Conservation (phyloP, 139 green algal species). For the Nannochloris sp. region DNA sequence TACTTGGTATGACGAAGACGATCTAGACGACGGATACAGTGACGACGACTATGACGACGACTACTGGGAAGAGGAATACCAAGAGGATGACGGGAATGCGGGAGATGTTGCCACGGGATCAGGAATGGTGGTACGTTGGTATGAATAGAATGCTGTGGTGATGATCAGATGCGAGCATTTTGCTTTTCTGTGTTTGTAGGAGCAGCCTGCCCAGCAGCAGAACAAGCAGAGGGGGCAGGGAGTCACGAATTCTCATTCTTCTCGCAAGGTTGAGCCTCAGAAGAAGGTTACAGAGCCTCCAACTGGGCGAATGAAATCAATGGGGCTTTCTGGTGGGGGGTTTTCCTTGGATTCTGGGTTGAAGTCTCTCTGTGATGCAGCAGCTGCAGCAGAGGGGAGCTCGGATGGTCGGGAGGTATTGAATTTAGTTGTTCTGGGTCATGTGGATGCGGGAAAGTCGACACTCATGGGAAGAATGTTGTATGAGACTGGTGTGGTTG, state of each 20-base stretch:
- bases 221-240: too few species aligned
- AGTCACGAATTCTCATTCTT: too few species aligned
- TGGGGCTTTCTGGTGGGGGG: neutral
- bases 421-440: conserved; percentile 83
- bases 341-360: conserved; percentile 40
- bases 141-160: too few species aligned
- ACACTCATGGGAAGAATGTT: conserved; percentile 92
- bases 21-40: conserved; percentile 53
- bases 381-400: conserved; percentile 16
- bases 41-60: conserved; percentile 46
- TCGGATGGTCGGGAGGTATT: conserved; percentile 27
- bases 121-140: too few species aligned
- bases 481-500: conserved; percentile 62
- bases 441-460: conserved; percentile 96
- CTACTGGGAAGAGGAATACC: conserved; percentile 27
- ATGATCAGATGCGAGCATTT: too few species aligned
- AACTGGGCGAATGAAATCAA: neutral
- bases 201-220: too few species aligned
- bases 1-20: conserved; percentile 41
- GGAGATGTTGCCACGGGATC: too few species aligned
- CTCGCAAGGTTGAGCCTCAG: too few species aligned
- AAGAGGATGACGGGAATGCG: neutral
- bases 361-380: conserved; percentile 21
- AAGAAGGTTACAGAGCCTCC: too few species aligned
- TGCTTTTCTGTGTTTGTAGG: too few species aligned